phyloP scores from a whole-genome alignment of 805 yeast species.

The Soucietia sequanensis region DNA sequence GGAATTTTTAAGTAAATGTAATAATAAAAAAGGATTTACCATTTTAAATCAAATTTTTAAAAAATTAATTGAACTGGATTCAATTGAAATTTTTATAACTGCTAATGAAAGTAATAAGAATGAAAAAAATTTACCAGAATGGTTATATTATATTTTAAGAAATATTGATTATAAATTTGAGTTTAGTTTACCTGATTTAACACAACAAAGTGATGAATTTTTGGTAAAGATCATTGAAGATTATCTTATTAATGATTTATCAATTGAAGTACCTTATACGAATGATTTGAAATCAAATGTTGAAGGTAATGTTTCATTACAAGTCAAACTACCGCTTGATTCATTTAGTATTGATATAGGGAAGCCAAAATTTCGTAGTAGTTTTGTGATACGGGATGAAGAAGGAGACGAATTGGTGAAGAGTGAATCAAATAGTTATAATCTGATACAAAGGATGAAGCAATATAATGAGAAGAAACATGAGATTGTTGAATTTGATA shows the following conservation, averaged over 20 bases:
- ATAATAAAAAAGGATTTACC: conserved; percentile 5
- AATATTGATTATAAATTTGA: conserved; percentile 10
- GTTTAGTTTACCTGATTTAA: conserved; percentile 12
- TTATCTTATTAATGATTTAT: not conserved
- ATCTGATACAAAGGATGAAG: not conserved
- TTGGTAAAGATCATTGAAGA: not conserved
- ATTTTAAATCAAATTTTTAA: conserved; percentile 18
- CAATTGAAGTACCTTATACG: not conserved
- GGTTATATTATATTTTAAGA: conserved; percentile 21
- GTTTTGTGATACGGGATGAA: not conserved
- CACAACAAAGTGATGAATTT: not conserved
- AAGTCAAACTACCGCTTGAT: not conserved
- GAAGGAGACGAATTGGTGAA: not conserved
- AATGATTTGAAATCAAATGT: not conserved
- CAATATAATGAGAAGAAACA: not conserved
- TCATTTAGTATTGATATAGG: conserved; percentile 1
- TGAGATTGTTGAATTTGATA: conserved; percentile 4
- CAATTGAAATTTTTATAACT: conserved; percentile 15
- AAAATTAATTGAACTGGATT: conserved; percentile 13
- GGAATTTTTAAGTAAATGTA: conserved; percentile 17
- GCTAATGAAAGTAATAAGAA: conserved; percentile 11
- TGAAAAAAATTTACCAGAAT: conserved; percentile 16
- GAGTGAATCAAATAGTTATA: not conserved
- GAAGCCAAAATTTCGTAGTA: not conserved
- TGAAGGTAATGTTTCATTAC: not conserved